Evolutionary conservation across 1,284 basidiomycete species (phyloP), one percentile per base, ranked within the genome.

Genomic region (Ceratobasidium papillatum): DNA sequence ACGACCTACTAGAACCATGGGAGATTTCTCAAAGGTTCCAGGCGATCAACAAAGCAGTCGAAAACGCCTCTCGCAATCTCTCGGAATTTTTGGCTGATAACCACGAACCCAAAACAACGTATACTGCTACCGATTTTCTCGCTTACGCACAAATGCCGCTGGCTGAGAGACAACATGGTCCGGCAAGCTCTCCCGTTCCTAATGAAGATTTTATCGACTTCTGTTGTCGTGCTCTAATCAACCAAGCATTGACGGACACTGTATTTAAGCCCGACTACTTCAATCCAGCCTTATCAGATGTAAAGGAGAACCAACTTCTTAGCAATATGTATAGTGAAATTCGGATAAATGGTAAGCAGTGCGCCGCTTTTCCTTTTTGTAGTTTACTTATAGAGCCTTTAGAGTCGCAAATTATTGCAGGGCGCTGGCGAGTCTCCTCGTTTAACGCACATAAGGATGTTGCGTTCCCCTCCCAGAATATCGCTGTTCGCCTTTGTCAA

Each of bases 1-100:
- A 64, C 36, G 73, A 74, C 25, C 8, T 58, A 3, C 36, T 25
- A 27, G 73, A 74, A 22, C 49, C 62, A 3, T 58, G 62, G 51
- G 12, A 65, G 17, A 56, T 74, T 38, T 36, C 49, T 22, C 30
- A 58, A 32, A 66, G 47, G 19, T 74, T 74, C 62, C 25, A 54
- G 22, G 62, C 30, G 19, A 58, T 74, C 47, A 61, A 32, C 12
- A 69, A 38, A 22, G n/a, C 41, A 8, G 52, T 69, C 30, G 66
- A 69, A 58, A 54, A 69, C 38, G 34, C 45, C 25, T 69, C 66
- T 56, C 51, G 66, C 27, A 47, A 69, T 43, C n/a, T 69, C n/a
- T 51, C 34, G 2, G 66, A 69, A 32, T 25, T 17, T 19, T 38
- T 69, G 11, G 19, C 43, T 12, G 12, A 41, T 12, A n/a, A 3